Base-by-base conservation (phyloP, 2,329 filamentous ascomycete species). In the Fusarium sp. region DNA sequence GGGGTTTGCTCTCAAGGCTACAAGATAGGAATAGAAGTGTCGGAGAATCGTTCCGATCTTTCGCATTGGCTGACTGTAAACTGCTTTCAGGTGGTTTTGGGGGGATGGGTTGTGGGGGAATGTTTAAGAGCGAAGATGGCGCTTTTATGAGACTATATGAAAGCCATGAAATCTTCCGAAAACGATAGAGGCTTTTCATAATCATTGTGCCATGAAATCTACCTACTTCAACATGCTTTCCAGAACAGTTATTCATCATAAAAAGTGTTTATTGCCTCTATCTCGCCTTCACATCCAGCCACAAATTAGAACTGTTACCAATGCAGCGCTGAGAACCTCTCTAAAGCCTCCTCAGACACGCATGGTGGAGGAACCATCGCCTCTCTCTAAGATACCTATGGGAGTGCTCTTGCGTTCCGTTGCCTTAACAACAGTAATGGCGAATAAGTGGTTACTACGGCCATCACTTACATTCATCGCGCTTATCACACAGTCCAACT, bases 381-480 rank as follows among this genome's bases (percentile, higher is more conserved):
- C 70, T 1, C 63, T 77, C 2, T 70, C 72, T 18, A 77, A 76
- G 16, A 72, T 79, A 4, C 75, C 77, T 1, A 70, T 64, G 10
- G 72, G 68, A 2, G 70, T 72, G 0, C 66, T 79, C 10, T 23
- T 79, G 4, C 76, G 78, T 1, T 79, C 78, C 4, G 73, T 74
- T 3, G 51, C 67, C 4, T 57, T 79, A 35, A 79, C 78, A 5
- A 78, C 77, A 12, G 51, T 79, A 14, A 79, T 79, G 78, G 65
- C 75, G 1, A 78, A 73, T 4, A 63, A 63, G 18, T 75, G 73
- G 62, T 39, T 79, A 5, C 57, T 79, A 1, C 52, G 57, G 18
- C 78, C 78, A 1, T 79, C 76, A 18, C 72, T 79, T 5, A 67
- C 72, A 18, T 58, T 77, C 35, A 69, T 79, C 7, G 71, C 71